Conservation (phyloP, 2,329 filamentous ascomycete species). For the Penicillium sp. region DNA sequence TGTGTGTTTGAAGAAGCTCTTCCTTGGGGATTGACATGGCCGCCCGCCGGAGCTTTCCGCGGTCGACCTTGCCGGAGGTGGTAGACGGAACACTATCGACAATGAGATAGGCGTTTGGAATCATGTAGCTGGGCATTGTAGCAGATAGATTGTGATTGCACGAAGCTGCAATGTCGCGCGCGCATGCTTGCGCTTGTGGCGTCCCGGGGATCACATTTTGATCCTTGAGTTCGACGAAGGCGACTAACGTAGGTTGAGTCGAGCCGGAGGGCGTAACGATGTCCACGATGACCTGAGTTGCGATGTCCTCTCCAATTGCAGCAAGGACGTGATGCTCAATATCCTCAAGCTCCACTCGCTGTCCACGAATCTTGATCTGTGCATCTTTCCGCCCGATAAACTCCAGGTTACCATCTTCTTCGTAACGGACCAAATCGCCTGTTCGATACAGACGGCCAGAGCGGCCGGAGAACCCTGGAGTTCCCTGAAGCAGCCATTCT, state of each 20-base stretch:
- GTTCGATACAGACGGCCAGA: conserved; percentile 32
- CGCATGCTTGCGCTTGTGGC: no score
- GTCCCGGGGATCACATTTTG: background rate
- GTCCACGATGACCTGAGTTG: background rate
- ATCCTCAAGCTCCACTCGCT: conserved; percentile 73
- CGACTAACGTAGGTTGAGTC: background rate
- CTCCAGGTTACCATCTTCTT: conserved; percentile 61
- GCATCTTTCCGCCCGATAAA: conserved; percentile 76
- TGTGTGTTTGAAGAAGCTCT: no score
- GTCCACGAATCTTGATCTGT: conserved; percentile 80
- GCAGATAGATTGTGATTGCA: no score
- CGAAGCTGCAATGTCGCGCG: background rate
- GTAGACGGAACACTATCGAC: background rate
- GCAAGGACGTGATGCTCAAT: conserved; percentile 45
- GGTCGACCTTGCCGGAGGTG: background rate
- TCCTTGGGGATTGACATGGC: no score
- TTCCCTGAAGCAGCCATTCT: background rate
- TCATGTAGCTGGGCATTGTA: background rate
- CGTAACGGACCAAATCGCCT: conserved; percentile 49
- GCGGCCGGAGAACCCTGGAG: background rate
- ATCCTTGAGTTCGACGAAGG: background rate
- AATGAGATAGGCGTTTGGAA: background rate
- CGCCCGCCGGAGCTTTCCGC: background rate
- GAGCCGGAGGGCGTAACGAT: background rate
- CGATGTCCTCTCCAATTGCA: background rate